Evolutionary conservation across 495 filamentous ascomycete species (phyloP), one percentile per base, ranked within the genome.

Genomic region (Sabuloglossum arenarium): DNA sequence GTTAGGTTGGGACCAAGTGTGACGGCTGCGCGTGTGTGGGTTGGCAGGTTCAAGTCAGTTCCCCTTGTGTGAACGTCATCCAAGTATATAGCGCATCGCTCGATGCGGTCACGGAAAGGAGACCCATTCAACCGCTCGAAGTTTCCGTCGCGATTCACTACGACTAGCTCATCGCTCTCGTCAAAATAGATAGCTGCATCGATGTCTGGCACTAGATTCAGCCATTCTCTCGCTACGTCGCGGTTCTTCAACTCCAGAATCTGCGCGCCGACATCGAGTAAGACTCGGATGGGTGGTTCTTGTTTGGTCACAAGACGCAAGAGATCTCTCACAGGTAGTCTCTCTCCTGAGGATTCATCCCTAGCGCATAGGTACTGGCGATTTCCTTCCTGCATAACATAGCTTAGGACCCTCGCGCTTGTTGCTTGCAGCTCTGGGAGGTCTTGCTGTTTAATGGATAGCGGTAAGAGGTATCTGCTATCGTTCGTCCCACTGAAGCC

Each of bases 61-160:
- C 86, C 86, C 59, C 85, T 67, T 0, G 85, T 88, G 58, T 91
- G 85, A 0, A 76, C 75, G 58, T 91, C 78, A 51, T 88, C 85
- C 2, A 89, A 68, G 61, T 81, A 89, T 0, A 88, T 76, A 0
- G 85, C 66, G 59, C 82, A 88, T 0, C 64, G 58, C 11, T 77
- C 78, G 27, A 86, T 68, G 14, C 80, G 74, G 8, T 73, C 67
- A 0, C 69, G 61, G 61, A 78, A 89, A 0, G 82, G 71, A 0
- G 86, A 87, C 0, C 67, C 68, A 9, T 74, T 68, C 6, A 88
- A 67, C 0, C 66, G 65, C 54, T 82, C 76, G 0, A 69, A 61
- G 1, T 23, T 52, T 0, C 75, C 75, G 19, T 65, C 64, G 11
- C 72, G 68, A 57, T 76, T 69, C 0, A 73, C 19, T 0, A 81